Evolutionary conservation across 1,139 yeast species (phyloP), one percentile per base, ranked within the genome.

Genomic region (Yamadazyma sp.): DNA sequence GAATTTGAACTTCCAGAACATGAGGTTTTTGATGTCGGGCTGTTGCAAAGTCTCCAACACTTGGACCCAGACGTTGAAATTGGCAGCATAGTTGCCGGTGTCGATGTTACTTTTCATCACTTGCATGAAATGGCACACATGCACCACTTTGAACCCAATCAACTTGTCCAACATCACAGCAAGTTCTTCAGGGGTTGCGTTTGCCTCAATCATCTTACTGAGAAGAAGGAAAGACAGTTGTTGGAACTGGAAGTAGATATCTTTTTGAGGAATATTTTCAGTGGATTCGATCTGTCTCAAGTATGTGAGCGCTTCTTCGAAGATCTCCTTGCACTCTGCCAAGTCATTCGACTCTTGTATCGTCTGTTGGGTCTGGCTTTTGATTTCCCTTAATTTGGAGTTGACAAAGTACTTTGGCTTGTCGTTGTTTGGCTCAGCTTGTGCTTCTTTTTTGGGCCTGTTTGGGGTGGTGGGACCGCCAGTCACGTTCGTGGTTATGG

Each of bases 251-350:
- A 48, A 48, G 40, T 49, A 59, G 33, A 69, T 47, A n/a, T 50
- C 45, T 9, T 45, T 51, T 12, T 58, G 60, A 6, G 52, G 44
- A 40, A 72, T 66, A 14, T 45, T 48, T 49, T 71, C 77, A 1
- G 58, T 52, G 4, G 39, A 48, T 48, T 69, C 70, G 41, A 70
- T 57, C 34, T 69, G 70, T 37, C 72, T 55, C 43, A 72, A 55
- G 48, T 68, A 72, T 24, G 63, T 47, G 30, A 70, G 53, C 2
- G 75, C 77, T 49, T 72, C 77, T 36, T 69, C 74, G 36, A 69
- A 60, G 40, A 72, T 69, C 30, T 62, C 71, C 20, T 62, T 47
- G 16, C 67, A 53, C 43, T 69, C 76, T 4, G 48, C 35, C 24
- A 66, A 46, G 34, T 59, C 61, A 4, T 39, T 41, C 14, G 46